Conservation (phyloP, 2,329 filamentous ascomycete genomes). For the Grosmannia penicillata region DNA sequence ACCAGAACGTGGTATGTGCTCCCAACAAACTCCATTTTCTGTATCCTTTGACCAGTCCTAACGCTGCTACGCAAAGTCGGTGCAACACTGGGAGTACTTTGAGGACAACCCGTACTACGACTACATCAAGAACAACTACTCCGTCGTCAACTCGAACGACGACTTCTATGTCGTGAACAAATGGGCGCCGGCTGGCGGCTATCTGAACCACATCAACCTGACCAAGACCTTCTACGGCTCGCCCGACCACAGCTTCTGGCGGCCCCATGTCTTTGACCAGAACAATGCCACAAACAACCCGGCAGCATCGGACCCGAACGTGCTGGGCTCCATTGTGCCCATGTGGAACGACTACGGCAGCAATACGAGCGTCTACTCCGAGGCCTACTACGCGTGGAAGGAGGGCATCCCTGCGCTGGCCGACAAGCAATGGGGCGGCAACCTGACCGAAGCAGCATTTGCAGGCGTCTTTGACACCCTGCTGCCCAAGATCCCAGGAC, state of each 20-base stretch:
- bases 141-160: conserved; percentile 38
- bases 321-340: conserved; percentile 33
- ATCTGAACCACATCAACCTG: conserved; percentile 23
- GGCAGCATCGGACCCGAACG: conserved; percentile 18
- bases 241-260: conserved; percentile 25
- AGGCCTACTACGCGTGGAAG: conserved; percentile 35
- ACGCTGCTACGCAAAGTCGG: conserved; percentile 13
- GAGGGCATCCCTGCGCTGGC: conserved; percentile 34
- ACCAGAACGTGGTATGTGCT: conserved; percentile 21
- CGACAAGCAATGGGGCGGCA: conserved; percentile 40
- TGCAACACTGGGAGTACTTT: conserved; percentile 42
- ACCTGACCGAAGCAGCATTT: no score
- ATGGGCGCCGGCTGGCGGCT: conserved; percentile 25
- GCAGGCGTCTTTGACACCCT: conserved; percentile 24
- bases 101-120: conserved; percentile 32
- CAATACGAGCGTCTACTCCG: conserved; percentile 33
- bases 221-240: conserved; percentile 30
- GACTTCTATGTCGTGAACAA: conserved; percentile 36
- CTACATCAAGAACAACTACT: conserved; percentile 29
- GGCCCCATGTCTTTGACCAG: conserved; percentile 34
- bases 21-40: no score
- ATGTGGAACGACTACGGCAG: conserved; percentile 41
- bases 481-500: conserved; percentile 24
- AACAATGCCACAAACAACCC: conserved; percentile 33
- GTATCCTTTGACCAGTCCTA: no score